Evolutionary conservation across 2,329 filamentous ascomycete genomes (phyloP).

Genomic region (Sphaerulina vaccinii): DNA sequence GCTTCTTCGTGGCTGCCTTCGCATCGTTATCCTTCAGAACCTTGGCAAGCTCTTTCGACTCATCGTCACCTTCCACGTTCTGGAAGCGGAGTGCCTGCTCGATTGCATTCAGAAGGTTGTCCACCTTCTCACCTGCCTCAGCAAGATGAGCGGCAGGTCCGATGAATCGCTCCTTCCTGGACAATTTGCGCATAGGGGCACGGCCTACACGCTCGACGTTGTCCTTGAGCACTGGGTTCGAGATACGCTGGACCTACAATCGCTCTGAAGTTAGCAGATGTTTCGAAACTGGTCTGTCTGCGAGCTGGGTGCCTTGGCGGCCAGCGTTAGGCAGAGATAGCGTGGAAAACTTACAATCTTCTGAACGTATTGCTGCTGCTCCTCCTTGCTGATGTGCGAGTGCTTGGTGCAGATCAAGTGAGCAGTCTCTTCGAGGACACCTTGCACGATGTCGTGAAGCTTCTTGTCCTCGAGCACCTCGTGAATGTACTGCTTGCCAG

Average conservation of each 20-base stretch:
- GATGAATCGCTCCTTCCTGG: conserved; percentile 93
- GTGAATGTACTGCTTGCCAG: conserved; percentile 82
- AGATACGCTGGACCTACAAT: conserved; percentile 62
- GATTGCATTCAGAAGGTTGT: conserved; percentile 73
- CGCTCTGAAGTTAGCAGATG: background rate
- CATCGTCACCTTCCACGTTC: conserved; percentile 86
- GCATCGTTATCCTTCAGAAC: conserved; percentile 74
- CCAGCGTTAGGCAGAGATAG: background rate
- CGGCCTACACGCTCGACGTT: conserved; percentile 92
- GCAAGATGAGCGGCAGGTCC: conserved; percentile 87
- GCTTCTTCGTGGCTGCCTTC: conserved; percentile 72
- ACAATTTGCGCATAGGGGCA: conserved; percentile 88
- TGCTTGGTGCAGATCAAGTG: conserved; percentile 85
- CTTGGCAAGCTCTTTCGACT: conserved; percentile 80
- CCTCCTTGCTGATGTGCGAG: conserved; percentile 62
- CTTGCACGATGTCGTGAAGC: conserved; percentile 76
- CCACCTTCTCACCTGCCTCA: conserved; percentile 71
- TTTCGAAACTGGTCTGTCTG: background rate
- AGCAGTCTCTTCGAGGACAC: conserved; percentile 81
- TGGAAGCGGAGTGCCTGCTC: conserved; percentile 96
- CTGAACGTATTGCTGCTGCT: conserved; percentile 83
- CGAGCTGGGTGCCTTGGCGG: background rate
- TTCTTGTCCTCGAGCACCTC: conserved; percentile 79
- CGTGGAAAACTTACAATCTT: conserved; percentile 68
- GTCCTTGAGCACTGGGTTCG: conserved; percentile 90